Conservation (phyloP, 306 rosid species). For the Gastrolobium villosum region DNA sequence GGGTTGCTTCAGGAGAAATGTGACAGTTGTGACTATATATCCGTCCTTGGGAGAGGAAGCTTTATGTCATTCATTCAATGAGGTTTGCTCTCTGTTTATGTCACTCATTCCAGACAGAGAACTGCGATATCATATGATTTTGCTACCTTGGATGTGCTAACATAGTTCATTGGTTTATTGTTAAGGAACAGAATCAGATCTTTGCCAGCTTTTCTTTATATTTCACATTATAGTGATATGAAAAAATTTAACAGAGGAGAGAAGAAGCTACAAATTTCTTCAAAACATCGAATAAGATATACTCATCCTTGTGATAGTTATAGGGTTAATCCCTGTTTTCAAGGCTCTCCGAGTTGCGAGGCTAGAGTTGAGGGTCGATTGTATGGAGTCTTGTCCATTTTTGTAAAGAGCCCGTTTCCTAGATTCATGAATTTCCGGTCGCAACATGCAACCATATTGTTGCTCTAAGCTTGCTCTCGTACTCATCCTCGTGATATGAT, state of each 20-base stretch:
- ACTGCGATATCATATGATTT: not conserved
- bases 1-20: conserved; percentile 93
- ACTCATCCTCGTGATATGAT: not conserved
- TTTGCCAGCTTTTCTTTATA: not conserved
- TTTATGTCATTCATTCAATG: conserved; percentile 88
- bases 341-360: no score
- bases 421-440: no score
- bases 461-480: no score
- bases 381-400: no score
- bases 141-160: not conserved
- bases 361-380: no score
- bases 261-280: conserved; percentile 15
- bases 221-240: not conserved
- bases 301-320: not conserved
- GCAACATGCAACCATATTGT: no score
- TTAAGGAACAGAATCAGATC: not conserved
- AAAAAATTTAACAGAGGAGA: not conserved
- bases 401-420: no score
- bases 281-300: not conserved
- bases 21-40: conserved; percentile 94
- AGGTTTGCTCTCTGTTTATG: conserved; percentile 65
- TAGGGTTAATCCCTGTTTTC: no score
- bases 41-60: conserved; percentile 97
- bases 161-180: not conserved
- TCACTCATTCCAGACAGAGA: not conserved